Percentiles rank a stretch among this genome's conserved stretches.
These are phyloP conservation scores for Saitoella complicata DNA, from an alignment of 805 yeast species.

Conservation along the genomic window DNA sequence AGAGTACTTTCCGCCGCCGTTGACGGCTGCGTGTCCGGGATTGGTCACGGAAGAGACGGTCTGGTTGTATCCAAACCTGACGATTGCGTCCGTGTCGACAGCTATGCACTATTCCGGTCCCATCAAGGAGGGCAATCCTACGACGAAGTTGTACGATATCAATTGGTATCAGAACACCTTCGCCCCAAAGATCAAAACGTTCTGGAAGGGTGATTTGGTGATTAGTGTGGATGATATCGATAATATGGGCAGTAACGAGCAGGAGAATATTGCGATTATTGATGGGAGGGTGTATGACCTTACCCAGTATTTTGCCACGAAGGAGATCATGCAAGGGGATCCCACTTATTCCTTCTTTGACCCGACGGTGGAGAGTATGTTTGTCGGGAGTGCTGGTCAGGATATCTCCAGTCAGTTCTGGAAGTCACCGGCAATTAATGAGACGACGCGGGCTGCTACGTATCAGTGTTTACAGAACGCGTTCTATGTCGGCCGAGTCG, in stretches of 20 bases:
- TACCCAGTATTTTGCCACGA: slow-evolving; percentile 23
- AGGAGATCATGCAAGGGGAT: slow-evolving; percentile 3
- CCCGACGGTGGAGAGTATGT: slow-evolving; percentile 18
- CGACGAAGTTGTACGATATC: slow-evolving; percentile 21
- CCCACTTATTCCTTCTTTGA: slow-evolving; percentile 23
- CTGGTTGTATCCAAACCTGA: slow-evolving; percentile 18
- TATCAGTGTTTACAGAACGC: slow-evolving; percentile 23
- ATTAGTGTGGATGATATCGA: slow-evolving; percentile 17
- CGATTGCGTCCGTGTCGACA: slow-evolving; percentile 14
- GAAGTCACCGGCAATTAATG: slow-evolving; percentile 14
- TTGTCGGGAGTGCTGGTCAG: slow-evolving; percentile 20
- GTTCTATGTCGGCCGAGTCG: slow-evolving; percentile 22
- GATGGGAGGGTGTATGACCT: slow-evolving; percentile 24
- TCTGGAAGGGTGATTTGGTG: slow-evolving; percentile 24
- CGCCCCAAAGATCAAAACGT: slow-evolving; percentile 21
- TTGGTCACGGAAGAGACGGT: slow-evolving; percentile 21
- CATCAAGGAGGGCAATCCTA: slow-evolving; percentile 14
- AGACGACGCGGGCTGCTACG: slow-evolving; percentile 15
- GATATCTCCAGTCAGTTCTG: slow-evolving; percentile 22
- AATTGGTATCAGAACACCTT: slow-evolving; percentile 24
- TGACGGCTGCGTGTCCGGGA: slow-evolving; percentile 25
- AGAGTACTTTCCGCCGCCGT: slow-evolving; percentile 27
- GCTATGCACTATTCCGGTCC: slow-evolving; percentile 23
- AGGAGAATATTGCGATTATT: slow-evolving; percentile 20
- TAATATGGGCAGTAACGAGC: slow-evolving; percentile 14